phyloP scores from a whole-genome alignment of 2,329 filamentous ascomycete genomes.

The Zalaria sp. region DNA sequence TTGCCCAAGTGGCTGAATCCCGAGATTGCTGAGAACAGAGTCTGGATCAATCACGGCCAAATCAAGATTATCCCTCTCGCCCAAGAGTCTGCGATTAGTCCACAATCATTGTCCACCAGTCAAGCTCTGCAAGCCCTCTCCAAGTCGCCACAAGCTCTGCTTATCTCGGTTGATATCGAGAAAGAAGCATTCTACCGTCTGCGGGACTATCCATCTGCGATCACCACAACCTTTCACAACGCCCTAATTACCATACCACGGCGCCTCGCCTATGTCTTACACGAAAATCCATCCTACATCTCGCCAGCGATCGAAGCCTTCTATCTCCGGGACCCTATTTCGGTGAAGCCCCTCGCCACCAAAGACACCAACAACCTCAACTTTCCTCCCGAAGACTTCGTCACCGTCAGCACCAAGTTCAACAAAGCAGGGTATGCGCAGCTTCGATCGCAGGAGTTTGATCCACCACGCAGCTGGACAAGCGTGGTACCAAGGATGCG shows the following conservation, averaged over 20 bases:
- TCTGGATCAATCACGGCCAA: conserved; percentile 74
- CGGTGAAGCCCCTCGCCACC: conserved; percentile 53
- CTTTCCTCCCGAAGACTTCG: conserved; percentile 67
- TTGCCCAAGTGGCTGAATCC: conserved; percentile 85
- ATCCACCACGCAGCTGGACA: conserved; percentile 44
- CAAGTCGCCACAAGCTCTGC: conserved; percentile 40
- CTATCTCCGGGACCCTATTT: conserved; percentile 73
- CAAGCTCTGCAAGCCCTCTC: conserved; percentile 52
- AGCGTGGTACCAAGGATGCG: conserved; percentile 24
- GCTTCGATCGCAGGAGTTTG: conserved; percentile 71
- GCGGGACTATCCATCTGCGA: conserved; percentile 67
- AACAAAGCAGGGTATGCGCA: conserved; percentile 87
- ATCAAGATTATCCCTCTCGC: conserved; percentile 54
- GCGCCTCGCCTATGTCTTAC: conserved; percentile 66
- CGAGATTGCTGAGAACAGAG: conserved; percentile 72
- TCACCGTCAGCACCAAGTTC: conserved; percentile 67
- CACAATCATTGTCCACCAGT: conserved; percentile 41
- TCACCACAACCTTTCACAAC: conserved; percentile 61
- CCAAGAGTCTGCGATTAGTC: conserved; percentile 11
- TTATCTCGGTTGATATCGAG: conserved; percentile 63
- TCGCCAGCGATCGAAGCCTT: conserved; percentile 81
- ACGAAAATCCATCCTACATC: conserved; percentile 59
- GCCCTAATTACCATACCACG: conserved; percentile 62
- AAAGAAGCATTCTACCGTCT: conserved; percentile 84
- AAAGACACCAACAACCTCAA: conserved; percentile 37